Evolutionary conservation across 2,329 filamentous ascomycete genomes (phyloP).

Genomic region (Xylariales sp.): DNA sequence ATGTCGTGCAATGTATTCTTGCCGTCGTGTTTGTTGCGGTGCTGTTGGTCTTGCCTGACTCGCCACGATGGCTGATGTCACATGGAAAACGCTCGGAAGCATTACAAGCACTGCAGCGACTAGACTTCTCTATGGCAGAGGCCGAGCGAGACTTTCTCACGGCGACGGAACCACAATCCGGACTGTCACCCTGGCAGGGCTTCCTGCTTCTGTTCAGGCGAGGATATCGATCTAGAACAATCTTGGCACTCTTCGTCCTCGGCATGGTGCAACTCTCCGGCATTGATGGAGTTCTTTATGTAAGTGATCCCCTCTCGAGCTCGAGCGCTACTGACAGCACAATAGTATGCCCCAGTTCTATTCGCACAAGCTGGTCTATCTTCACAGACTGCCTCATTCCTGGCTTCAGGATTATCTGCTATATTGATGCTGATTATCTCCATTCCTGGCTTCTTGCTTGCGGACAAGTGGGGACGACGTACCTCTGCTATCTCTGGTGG

Average conservation of each 20-base stretch:
- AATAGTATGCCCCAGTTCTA: slow-evolving; percentile 54
- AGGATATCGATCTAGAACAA: slow-evolving; percentile 31
- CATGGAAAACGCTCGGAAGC: slow-evolving; percentile 44
- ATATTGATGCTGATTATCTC: slow-evolving; percentile 55
- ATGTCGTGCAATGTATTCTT: slow-evolving; percentile 40
- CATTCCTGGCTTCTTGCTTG: slow-evolving; percentile 50
- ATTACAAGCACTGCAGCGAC: slow-evolving; percentile 31
- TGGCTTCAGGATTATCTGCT: slow-evolving; percentile 57
- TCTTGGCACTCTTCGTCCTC: slow-evolving; percentile 43
- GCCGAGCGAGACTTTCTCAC: slow-evolving; percentile 43
- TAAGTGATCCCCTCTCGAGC: slow-evolving; percentile 24
- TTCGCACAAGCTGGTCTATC: slow-evolving; percentile 56
- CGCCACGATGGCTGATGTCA: slow-evolving; percentile 52
- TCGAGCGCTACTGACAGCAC: background rate
- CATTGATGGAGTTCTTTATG: slow-evolving; percentile 59
- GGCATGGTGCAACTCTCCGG: slow-evolving; percentile 56
- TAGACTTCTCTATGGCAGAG: slow-evolving; percentile 39
- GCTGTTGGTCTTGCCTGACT: slow-evolving; percentile 45
- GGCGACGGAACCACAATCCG: slow-evolving; percentile 20
- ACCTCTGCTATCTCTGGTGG: slow-evolving; percentile 51
- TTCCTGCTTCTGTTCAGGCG: slow-evolving; percentile 30
- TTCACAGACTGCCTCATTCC: slow-evolving; percentile 48
- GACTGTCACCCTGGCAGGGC: slow-evolving; percentile 27
- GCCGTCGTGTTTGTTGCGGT: slow-evolving; percentile 33
- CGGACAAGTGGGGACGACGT: slow-evolving; percentile 53